These are phyloP conservation scores for Naganishia vishniacii DNA, from an alignment of 768 basidiomycete species.

Conservation along the genomic window DNA sequence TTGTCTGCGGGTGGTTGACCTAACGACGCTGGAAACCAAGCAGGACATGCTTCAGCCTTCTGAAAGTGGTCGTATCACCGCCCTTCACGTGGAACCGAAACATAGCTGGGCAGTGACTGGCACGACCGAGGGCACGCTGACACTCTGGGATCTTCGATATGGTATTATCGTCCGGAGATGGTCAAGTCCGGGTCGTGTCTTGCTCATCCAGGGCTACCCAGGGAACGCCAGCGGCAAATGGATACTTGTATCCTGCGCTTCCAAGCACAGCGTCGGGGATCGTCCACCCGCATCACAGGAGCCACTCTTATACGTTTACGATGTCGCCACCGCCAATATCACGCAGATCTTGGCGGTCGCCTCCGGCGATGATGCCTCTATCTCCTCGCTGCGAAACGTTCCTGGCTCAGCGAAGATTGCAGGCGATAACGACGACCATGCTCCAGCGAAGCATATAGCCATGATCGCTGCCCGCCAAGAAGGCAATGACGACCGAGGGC, in stretches of 20 bases:
- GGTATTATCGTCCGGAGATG: conserved; percentile 82
- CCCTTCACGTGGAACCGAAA: conserved; percentile 75
- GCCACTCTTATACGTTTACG: conserved; percentile 1
- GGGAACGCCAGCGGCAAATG: conserved; percentile 80
- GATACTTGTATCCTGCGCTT: conserved; percentile 76
- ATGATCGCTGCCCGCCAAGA: neutral
- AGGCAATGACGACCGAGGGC: neutral
- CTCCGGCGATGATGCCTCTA: neutral
- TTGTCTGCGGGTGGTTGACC: conserved; percentile 66
- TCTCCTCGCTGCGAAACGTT: neutral
- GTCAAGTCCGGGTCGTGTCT: conserved; percentile 56
- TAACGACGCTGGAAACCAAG: conserved; percentile 73
- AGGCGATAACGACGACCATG: neutral
- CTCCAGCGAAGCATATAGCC: neutral
- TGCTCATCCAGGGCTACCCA: conserved; percentile 66
- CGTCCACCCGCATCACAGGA: neutral
- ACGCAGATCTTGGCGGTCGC: conserved; percentile 1
- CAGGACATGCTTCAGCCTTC: conserved; percentile 77
- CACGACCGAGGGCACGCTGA: conserved; percentile 74
- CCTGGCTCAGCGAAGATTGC: neutral
- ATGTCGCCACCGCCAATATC: neutral
- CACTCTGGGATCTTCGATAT: conserved; percentile 93
- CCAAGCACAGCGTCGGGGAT: conserved; percentile 31
- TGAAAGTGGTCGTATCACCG: conserved; percentile 78
- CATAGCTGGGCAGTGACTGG: conserved; percentile 83